phyloP scores from a whole-genome alignment of 108 stramenopile species.

The Schizochytrium sp. region DNA sequence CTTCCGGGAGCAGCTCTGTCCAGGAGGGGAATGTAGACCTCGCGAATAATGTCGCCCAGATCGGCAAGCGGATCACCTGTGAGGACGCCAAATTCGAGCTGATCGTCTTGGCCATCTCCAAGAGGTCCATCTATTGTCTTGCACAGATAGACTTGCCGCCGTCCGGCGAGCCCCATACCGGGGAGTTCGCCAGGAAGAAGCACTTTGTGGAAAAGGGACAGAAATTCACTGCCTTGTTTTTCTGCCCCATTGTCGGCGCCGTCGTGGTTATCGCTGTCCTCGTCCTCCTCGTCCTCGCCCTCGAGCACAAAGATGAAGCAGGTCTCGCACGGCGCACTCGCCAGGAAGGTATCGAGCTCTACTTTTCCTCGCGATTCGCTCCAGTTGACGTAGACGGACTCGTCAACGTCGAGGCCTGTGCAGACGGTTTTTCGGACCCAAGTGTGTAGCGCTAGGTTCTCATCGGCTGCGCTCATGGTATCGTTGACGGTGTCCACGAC shows the following conservation, averaged over 20 bases:
- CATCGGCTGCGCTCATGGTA: neutral
- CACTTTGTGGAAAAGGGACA: neutral
- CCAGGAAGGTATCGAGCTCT: neutral
- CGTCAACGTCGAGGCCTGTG: neutral
- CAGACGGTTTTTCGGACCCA: neutral
- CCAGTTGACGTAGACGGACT: neutral
- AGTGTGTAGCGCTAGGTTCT: neutral
- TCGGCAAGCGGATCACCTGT: neutral
- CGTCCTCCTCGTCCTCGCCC: neutral
- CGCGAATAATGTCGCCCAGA: neutral
- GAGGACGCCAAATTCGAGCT: constrained; percentile 2
- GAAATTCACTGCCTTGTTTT: neutral
- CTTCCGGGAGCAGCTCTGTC: neutral
- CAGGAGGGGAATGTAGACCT: neutral
- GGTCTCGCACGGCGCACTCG: neutral
- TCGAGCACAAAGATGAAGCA: neutral
- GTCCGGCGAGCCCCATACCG: neutral
- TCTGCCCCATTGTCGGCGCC: neutral
- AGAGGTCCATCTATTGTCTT: neutral
- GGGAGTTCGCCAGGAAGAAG: neutral
- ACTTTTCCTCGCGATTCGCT: neutral
- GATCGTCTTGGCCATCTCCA: neutral
- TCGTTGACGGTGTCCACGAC: too few relatives aligned
- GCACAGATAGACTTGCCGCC: neutral
- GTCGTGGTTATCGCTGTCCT: neutral